Base-by-base conservation (phyloP, 805 yeast species). In the Zygosaccharomyces bailii region DNA sequence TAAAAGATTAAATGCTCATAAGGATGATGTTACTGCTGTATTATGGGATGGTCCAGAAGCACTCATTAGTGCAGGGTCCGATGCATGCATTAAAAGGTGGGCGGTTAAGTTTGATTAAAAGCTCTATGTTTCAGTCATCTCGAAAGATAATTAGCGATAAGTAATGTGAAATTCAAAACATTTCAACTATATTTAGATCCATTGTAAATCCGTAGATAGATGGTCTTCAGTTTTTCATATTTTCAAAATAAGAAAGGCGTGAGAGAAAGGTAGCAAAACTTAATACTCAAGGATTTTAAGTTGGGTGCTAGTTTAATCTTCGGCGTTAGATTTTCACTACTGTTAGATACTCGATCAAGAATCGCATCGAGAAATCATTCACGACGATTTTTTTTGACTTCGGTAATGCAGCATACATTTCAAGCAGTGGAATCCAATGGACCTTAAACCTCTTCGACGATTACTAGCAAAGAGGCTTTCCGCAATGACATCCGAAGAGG, bases 41-140 rank as follows among this genome's bases (percentile, higher is more conserved):
- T 71, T 69, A 37, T 93, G 98, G 97, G 73, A 72, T 23, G 71
- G 64, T 31, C 35, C 40, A 1, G 69, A 68, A 4, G 67, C 70
- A 8, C 61, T 90, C 32, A 78, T 80, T 6, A 79, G 84, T 50
- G 82, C 79, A 16, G 99, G 99, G 29, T 68, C 80, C 11, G 99
- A 93, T 62, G 87, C 91, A 2, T 74, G 82, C 41, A 71, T 91
- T 44, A 90, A 85, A 66, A 67, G 71, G 23, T 93, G 98, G 98
- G 57, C 48, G 8, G 61, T 67, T 10, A 51, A 49, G 11, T 24
- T 34, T 34, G 47, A 41, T 19, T 44, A 30, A 33, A 24, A 8
- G 25, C 16, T 2, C 16, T 11, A 27, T 13, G 11, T 7, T 5
- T 13, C 4, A 27, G 31, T 13, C 6, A 5, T 3, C 13, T 6